phyloP scores from a whole-genome alignment of 176 grass and related monocot genomes.

The Oryza meridionalis region DNA sequence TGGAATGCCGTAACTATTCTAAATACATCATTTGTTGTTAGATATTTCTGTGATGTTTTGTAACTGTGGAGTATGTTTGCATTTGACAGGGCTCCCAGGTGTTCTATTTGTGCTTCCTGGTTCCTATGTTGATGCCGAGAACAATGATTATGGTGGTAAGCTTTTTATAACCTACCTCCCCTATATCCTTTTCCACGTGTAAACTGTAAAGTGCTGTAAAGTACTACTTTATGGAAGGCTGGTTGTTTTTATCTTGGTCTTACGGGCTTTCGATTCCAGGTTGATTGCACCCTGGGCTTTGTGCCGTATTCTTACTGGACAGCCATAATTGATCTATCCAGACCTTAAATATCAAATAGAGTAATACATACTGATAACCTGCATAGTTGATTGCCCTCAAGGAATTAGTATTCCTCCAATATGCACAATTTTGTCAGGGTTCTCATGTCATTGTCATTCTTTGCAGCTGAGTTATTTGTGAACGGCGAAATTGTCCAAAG shows the following conservation, averaged over 20 bases:
- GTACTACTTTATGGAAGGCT: background rate
- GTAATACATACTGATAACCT: background rate
- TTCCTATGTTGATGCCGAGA: slow-evolving; percentile 98
- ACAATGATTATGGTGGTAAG: slow-evolving; percentile 96
- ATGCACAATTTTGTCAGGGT: background rate
- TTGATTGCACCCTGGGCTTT: background rate
- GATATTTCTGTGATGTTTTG: background rate
- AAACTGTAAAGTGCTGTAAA: background rate
- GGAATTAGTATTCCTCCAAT: background rate
- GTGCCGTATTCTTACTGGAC: background rate
- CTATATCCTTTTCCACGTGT: background rate
- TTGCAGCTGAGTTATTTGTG: slow-evolving; percentile 89
- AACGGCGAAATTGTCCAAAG: slow-evolving; percentile 90
- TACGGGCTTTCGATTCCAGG: background rate
- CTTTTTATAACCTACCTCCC: background rate
- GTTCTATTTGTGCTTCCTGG: slow-evolving; percentile 97
- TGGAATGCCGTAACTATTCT: background rate
- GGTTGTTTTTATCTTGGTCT: background rate
- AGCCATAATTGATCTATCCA: background rate
- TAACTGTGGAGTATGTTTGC: slow-evolving; percentile 30
- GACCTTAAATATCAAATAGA: slow-evolving; percentile 10
- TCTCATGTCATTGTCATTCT: slow-evolving; percentile 40
- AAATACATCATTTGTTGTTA: background rate
- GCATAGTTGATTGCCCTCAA: background rate
- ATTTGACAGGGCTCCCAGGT: slow-evolving; percentile 71